Evolutionary conservation across 306 rosid species (phyloP).

Genomic region (Vigna radiata): DNA sequence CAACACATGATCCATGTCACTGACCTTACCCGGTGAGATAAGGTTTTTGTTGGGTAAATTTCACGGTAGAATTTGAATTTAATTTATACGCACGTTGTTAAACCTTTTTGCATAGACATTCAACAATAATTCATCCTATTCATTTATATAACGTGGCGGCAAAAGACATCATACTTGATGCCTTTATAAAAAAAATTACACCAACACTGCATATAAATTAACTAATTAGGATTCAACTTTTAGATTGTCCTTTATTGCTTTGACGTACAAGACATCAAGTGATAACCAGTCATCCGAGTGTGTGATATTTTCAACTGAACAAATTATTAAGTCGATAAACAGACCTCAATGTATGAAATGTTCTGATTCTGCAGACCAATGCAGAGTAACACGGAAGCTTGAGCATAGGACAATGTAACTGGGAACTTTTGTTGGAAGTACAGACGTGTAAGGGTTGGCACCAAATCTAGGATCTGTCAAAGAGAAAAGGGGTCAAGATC

Average conservation of each 20-base stretch:
- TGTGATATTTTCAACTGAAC: slow-evolving; percentile 24
- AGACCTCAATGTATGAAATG: slow-evolving; percentile 78
- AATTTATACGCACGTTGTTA: not conserved
- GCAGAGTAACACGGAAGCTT: slow-evolving; percentile 90
- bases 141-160: not conserved
- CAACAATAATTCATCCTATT: not conserved
- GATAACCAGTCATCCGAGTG: slow-evolving; percentile 23
- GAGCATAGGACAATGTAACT: slow-evolving; percentile 69
- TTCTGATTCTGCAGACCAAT: slow-evolving; percentile 81
- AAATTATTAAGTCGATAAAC: slow-evolving; percentile 40
- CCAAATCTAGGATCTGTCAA: slow-evolving; percentile 81
- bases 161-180: not conserved
- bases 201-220: not conserved
- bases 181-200: not conserved
- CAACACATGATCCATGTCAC: not conserved
- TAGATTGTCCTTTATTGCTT: not conserved
- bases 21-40: not conserved
- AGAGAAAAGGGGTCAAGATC: slow-evolving; percentile 38
- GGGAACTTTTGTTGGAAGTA: slow-evolving; percentile 82
- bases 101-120: not conserved
- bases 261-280: not conserved
- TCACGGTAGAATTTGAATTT: not conserved
- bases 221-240: not conserved
- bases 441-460: slow-evolving; percentile 67
- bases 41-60: not conserved